Evolutionary conservation across 768 basidiomycete genomes (phyloP).

Genomic region (Kwoniella bestiolae): DNA sequence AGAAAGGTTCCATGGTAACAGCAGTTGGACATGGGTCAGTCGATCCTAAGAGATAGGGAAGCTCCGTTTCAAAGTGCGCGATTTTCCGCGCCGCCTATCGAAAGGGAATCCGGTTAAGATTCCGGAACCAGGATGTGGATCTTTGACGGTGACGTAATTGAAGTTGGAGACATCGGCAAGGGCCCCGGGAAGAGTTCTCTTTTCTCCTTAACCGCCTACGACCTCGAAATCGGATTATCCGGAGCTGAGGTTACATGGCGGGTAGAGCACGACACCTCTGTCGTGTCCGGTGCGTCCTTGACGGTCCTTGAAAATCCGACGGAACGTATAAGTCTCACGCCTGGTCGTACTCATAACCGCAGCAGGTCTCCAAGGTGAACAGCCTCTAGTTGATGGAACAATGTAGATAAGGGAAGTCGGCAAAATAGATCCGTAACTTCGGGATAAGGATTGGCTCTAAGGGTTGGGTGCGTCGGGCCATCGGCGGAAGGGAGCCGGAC

Average conservation of each 20-base stretch:
- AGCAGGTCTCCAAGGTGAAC: slow-evolving; percentile 81
- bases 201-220: slow-evolving; percentile 75
- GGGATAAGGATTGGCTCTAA: slow-evolving; percentile 71
- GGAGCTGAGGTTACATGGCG: slow-evolving; percentile 74
- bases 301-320: slow-evolving; percentile 82
- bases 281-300: slow-evolving; percentile 73
- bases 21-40: slow-evolving; percentile 85
- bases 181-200: slow-evolving; percentile 78
- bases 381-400: slow-evolving; percentile 80
- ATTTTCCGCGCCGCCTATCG: slow-evolving; percentile 70
- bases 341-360: slow-evolving; percentile 74
- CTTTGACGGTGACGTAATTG: slow-evolving; percentile 70
- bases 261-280: slow-evolving; percentile 74
- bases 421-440: slow-evolving; percentile 82
- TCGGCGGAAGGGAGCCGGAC: slow-evolving; percentile 72
- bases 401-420: slow-evolving; percentile 80
- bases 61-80: slow-evolving; percentile 71
- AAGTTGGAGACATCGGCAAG: slow-evolving; percentile 66
- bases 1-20: slow-evolving; percentile 86
- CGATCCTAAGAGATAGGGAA: slow-evolving; percentile 80
- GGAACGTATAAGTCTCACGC: slow-evolving; percentile 72
- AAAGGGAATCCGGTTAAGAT: slow-evolving; percentile 80
- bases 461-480: slow-evolving; percentile 74
- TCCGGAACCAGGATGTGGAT: slow-evolving; percentile 72
- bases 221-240: slow-evolving; percentile 76